phyloP scores from a whole-genome alignment of 1,284 basidiomycete species.

The Mycocalia duriaeana region DNA sequence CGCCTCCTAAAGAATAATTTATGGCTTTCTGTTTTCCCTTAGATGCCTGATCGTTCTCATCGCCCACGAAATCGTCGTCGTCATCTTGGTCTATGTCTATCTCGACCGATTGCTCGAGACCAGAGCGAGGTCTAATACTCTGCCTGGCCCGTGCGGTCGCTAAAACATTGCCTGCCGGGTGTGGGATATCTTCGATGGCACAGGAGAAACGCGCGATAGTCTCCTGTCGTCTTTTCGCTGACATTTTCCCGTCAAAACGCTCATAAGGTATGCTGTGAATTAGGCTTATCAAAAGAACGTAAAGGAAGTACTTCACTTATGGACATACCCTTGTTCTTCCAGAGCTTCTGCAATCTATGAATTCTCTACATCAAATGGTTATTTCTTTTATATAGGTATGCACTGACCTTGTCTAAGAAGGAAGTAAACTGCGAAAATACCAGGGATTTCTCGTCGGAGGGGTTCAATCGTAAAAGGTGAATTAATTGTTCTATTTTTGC shows the following conservation, averaged over 20 bases:
- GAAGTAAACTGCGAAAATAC: slow-evolving; percentile 86
- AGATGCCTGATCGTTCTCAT: slow-evolving; percentile 29
- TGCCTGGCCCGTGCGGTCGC: slow-evolving; percentile 1
- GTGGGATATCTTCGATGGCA: slow-evolving; percentile 42
- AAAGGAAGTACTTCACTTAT: background rate
- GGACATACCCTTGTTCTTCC: slow-evolving; percentile 53
- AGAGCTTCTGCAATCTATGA: slow-evolving; percentile 65
- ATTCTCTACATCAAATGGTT: too few relatives aligned
- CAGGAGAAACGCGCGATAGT: slow-evolving; percentile 70
- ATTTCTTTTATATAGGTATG: background rate
- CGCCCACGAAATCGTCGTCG: slow-evolving; percentile 36
- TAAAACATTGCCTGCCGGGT: slow-evolving; percentile 6
- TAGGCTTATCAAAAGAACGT: slow-evolving; percentile 10
- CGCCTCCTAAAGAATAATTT: slow-evolving; percentile 29
- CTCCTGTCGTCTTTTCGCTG: slow-evolving; percentile 71
- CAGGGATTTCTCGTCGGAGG: slow-evolving; percentile 68
- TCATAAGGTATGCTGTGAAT: slow-evolving; percentile 61
- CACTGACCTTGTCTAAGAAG: slow-evolving; percentile 69
- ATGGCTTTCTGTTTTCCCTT: slow-evolving; percentile 32
- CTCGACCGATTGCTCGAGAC: slow-evolving; percentile 4
- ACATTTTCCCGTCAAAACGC: slow-evolving; percentile 81
- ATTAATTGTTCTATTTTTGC: slow-evolving; percentile 82
- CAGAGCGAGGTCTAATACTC: background rate
- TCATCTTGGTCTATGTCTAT: slow-evolving; percentile 21
- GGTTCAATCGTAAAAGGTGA: slow-evolving; percentile 65